phyloP scores from a whole-genome alignment of 805 yeast genomes.

The Pichia pseudocactophila region DNA sequence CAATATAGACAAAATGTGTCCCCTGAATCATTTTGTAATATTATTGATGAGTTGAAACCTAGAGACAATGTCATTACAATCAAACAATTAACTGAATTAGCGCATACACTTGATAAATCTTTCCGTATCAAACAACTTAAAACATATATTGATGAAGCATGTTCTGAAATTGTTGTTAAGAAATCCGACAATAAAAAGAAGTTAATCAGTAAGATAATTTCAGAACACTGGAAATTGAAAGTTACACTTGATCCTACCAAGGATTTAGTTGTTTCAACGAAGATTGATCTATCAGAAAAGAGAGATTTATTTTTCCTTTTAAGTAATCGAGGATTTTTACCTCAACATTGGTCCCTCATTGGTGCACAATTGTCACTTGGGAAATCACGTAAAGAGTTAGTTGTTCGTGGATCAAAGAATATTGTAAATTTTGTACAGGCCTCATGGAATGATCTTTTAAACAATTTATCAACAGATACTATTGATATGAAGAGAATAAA shows the following conservation, averaged over 20 bases:
- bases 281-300: constrained; percentile 21
- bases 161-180: constrained; percentile 3
- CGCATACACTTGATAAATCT: constrained; percentile 11
- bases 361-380: constrained; percentile 28
- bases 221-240: constrained; percentile 22
- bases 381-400: constrained; percentile 19
- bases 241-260: constrained; percentile 9
- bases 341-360: constrained; percentile 27
- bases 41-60: constrained; percentile 25
- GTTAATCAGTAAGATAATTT: constrained; percentile 17
- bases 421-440: constrained; percentile 27
- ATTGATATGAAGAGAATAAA: constrained; percentile 16
- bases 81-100: constrained; percentile 16
- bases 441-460: constrained; percentile 26
- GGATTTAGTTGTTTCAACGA: constrained; percentile 11
- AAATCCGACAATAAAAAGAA: constrained; percentile 14
- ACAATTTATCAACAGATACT: constrained; percentile 17
- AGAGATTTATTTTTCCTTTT: constrained; percentile 27
- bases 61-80: constrained; percentile 13
- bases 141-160: constrained; percentile 13
- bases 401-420: constrained; percentile 22
- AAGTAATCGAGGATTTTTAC: constrained; percentile 25
- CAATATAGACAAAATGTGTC: constrained; percentile 22
- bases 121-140: constrained; percentile 19
- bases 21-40: constrained; percentile 17